Evolutionary conservation across 176 grass and related monocot species (phyloP).

Genomic region (Microstegium vimineum): DNA sequence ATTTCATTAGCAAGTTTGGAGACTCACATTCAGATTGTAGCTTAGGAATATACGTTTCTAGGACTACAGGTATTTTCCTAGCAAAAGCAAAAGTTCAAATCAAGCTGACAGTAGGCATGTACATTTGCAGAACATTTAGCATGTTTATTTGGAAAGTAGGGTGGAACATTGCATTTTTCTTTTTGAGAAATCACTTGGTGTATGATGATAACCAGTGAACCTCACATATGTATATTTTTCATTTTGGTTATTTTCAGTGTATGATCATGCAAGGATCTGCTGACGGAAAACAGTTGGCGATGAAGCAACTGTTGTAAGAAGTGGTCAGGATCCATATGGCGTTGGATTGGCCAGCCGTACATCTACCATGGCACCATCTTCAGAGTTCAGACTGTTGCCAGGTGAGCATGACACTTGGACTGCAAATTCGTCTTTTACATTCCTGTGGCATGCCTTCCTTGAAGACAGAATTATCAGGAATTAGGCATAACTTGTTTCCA

Average conservation of each 20-base stretch:
- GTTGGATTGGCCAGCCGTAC: background rate
- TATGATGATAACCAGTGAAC: background rate
- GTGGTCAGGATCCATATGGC: background rate
- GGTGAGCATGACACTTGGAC: background rate
- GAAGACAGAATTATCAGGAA: too few species aligned
- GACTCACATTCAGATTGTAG: background rate
- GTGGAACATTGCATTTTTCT: background rate
- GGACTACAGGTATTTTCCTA: background rate
- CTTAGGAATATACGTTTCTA: background rate
- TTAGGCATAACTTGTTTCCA: too few species aligned
- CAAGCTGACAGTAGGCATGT: background rate
- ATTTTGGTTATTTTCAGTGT: background rate
- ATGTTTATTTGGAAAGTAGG: background rate
- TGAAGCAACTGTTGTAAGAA: background rate
- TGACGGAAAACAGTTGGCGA: background rate
- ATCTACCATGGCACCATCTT: background rate
- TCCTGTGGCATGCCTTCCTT: background rate
- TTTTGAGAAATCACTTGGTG: too few species aligned
- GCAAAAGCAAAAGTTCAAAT: background rate
- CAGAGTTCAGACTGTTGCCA: background rate
- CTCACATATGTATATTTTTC: background rate
- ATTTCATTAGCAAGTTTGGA: background rate
- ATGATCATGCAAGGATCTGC: background rate
- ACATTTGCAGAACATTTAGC: background rate
- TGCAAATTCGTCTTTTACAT: background rate